Conservation (phyloP, 2,329 filamentous ascomycete species). For the Microdochium nivale region DNA sequence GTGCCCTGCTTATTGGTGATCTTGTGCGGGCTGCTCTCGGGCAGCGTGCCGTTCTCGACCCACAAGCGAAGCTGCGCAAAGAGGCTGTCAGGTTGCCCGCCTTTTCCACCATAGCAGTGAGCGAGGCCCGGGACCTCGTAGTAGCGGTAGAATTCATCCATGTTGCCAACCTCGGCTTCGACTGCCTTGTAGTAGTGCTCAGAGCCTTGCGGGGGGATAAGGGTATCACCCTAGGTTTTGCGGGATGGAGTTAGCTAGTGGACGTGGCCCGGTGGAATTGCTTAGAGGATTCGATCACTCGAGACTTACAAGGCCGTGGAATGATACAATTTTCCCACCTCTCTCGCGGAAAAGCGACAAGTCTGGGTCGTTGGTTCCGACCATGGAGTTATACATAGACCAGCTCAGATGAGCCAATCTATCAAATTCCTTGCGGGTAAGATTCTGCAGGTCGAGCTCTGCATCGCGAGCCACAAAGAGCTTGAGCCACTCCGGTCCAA, state of each 20-base stretch:
- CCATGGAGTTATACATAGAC: slow-evolving; percentile 3
- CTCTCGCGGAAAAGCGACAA: slow-evolving; percentile 29
- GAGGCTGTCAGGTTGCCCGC: slow-evolving; percentile 12
- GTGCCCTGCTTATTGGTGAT: background rate
- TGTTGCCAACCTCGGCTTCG: slow-evolving; percentile 7
- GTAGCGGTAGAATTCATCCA: slow-evolving; percentile 20
- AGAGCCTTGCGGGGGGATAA: slow-evolving; percentile 5
- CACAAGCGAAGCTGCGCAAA: slow-evolving; percentile 18
- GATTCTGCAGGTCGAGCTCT: background rate
- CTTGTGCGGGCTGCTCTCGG: slow-evolving; percentile 5
- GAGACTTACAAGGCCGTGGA: slow-evolving; percentile 26
- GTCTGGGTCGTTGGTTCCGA: slow-evolving; percentile 23
- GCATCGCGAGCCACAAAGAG: slow-evolving; percentile 5
- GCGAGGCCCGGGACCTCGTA: slow-evolving; percentile 21
- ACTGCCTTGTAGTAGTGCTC: slow-evolving; percentile 18
- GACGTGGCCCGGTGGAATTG: background rate
- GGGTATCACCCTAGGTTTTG: slow-evolving; percentile 4
- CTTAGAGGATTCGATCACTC: background rate
- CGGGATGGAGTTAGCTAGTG: slow-evolving; percentile 1
- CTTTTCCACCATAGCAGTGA: slow-evolving; percentile 20
- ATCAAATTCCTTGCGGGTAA: slow-evolving; percentile 5
- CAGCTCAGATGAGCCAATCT: background rate
- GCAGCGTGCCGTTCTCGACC: slow-evolving; percentile 20
- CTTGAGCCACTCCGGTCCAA: slow-evolving; percentile 3
- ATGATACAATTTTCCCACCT: slow-evolving; percentile 41